Evolutionary conservation across 1,139 yeast genomes (phyloP).

Genomic region (Hyphopichia buzzinii): DNA sequence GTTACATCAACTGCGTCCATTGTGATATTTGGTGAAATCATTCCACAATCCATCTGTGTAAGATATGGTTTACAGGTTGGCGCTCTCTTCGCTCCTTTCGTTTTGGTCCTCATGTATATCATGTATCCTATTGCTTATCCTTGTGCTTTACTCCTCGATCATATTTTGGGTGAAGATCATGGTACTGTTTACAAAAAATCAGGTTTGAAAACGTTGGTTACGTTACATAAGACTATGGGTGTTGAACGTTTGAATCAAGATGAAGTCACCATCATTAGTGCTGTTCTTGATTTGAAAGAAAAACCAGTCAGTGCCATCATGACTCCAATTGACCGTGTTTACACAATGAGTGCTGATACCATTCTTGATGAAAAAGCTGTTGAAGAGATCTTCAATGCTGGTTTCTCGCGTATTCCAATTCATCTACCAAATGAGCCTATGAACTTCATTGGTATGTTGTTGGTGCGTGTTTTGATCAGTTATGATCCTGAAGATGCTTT

Average conservation of each 20-base stretch:
- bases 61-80: conserved; percentile 92
- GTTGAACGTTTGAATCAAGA: conserved; percentile 90
- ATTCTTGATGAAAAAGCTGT: conserved; percentile 82
- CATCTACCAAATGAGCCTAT: conserved; percentile 86
- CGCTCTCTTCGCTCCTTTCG: conserved; percentile 88
- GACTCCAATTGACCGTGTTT: conserved; percentile 94
- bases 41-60: conserved; percentile 92
- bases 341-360: conserved; percentile 82
- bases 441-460: conserved; percentile 92
- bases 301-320: conserved; percentile 82
- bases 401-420: conserved; percentile 95
- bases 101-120: conserved; percentile 75
- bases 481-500: conserved; percentile 96
- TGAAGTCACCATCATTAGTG: conserved; percentile 93
- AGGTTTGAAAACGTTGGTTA: conserved; percentile 89
- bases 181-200: conserved; percentile 93
- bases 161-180: conserved; percentile 88
- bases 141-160: conserved; percentile 75
- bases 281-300: conserved; percentile 91
- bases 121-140: conserved; percentile 96
- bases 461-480: conserved; percentile 87
- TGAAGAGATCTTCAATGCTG: conserved; percentile 89
- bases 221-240: conserved; percentile 92
- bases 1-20: conserved; percentile 88
- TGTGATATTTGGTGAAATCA: conserved; percentile 93